A percentile compares a stretch with the other conserved stretches of the same genome.
Conservation (phyloP, 148 eudicot genomes). For the Hydrangea macrophylla region DNA sequence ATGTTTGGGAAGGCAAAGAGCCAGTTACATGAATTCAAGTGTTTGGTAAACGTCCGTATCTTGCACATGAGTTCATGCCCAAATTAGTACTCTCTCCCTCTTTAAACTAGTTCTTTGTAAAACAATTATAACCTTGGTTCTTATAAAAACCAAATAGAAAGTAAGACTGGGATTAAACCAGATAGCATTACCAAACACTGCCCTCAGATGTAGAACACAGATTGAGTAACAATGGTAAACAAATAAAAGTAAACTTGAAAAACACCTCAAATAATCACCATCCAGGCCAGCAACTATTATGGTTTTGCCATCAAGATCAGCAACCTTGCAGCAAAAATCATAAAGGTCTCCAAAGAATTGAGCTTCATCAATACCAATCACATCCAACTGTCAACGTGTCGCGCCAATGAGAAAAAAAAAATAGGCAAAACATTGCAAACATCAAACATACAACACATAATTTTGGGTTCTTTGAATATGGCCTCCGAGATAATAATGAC, state of each 20-base stretch:
- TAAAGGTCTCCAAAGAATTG: constrained; percentile 84
- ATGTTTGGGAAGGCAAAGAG: neutral
- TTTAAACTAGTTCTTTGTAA: too few species aligned
- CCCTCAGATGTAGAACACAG: too few species aligned
- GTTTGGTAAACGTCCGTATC: too few species aligned
- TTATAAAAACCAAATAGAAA: too few species aligned
- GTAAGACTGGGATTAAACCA: too few species aligned
- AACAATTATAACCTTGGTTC: too few species aligned
- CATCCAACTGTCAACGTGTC: constrained; percentile 54
- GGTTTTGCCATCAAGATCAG: constrained; percentile 70
- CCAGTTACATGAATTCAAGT: too few species aligned
- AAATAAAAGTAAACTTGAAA: neutral
- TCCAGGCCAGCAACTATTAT: constrained; percentile 83
- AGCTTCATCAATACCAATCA: constrained; percentile 91
- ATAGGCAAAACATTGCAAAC: neutral
- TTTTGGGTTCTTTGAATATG: neutral
- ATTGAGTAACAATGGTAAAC: neutral
- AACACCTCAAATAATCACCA: constrained; percentile 87
- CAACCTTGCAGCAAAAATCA: constrained; percentile 81
- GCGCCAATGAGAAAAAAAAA: neutral
- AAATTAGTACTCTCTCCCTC: too few species aligned
- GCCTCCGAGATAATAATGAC: neutral
- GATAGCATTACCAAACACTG: too few species aligned
- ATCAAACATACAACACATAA: neutral
- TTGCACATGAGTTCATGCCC: too few species aligned